Conservation (phyloP, 1,284 basidiomycete species). For the Pterulicium gracile region DNA sequence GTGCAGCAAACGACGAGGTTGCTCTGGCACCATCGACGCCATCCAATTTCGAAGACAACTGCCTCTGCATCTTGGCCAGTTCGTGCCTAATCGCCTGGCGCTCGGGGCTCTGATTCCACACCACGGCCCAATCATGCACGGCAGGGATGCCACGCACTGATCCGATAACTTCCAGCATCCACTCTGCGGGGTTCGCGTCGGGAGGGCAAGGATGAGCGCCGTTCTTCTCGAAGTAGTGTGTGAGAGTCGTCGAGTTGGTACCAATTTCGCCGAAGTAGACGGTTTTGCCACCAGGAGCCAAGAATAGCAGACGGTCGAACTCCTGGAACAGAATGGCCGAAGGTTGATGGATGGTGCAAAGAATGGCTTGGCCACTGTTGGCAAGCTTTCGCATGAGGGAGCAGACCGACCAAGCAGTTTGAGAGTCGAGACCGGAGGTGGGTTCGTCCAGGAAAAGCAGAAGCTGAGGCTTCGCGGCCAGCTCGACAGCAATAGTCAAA, state of each 20-base stretch:
- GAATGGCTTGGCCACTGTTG: constrained; percentile 50
- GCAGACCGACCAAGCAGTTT: constrained; percentile 46
- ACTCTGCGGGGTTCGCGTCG: constrained; percentile 18
- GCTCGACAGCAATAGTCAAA: constrained; percentile 74
- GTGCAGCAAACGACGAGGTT: constrained; percentile 26
- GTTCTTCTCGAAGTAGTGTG: constrained; percentile 44
- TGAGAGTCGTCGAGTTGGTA: constrained; percentile 27
- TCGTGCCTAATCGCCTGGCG: not conserved
- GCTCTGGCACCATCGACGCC: not conserved
- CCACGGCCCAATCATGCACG: constrained; percentile 19
- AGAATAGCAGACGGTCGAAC: constrained; percentile 39
- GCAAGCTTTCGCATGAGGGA: constrained; percentile 34
- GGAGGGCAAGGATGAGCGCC: constrained; percentile 25
- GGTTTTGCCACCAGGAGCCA: constrained; percentile 38
- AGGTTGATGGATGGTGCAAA: constrained; percentile 55
- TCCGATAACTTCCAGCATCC: constrained; percentile 18
- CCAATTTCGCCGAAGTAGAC: constrained; percentile 52
- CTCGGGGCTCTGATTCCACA: constrained; percentile 22
- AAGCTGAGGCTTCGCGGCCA: constrained; percentile 40
- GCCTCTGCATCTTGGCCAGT: constrained; percentile 13
- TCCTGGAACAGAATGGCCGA: constrained; percentile 39
- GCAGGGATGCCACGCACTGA: constrained; percentile 16
- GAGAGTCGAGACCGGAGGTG: constrained; percentile 59
- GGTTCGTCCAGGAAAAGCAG: constrained; percentile 48
- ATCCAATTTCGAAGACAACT: constrained; percentile 14